Base-by-base conservation (phyloP, 2,329 filamentous ascomycete genomes). In the Xylariaceae sp. region DNA sequence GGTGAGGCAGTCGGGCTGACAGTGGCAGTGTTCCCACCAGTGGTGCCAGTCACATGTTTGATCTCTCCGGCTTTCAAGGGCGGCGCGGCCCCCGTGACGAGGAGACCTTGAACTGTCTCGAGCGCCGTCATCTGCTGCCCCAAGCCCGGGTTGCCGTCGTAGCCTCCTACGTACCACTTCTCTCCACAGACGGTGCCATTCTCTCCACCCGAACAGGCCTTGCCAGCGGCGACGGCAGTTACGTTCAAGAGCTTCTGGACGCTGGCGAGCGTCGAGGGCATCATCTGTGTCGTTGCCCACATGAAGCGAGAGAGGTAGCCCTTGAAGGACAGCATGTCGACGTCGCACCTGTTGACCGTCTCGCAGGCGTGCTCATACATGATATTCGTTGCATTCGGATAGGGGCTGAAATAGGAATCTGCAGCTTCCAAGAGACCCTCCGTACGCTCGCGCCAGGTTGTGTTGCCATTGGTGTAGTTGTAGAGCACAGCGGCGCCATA, bases 301-400 rank as follows among this genome's bases (percentile, higher is more conserved):
- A 81, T 71, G 60, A 77, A 80, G 35, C 77, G 74, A 17, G 76
- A 64, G 19, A 82, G 64, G 52, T 78, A 80, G 27, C 68, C 78
- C 59, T 85, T 86, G 68, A 80, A 82, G 7, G 73, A 75, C 46
- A 68, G 70, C 66, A 79, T 77, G 55, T 83, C 79, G 31, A 59
- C 65, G 51, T 75, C 72, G 57, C 81, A 86, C 1, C 51, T 63
- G 33, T 60, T 58, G 38, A 63, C 57, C 4, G 56, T 59, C 55
- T 85, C 80, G 60, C 80, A 85, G n/a, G 75, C 72, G 28, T 65
- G 64, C 56, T 85, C 80, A 49, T 65, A 76, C 71, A 84, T 76
- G 56, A 82, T 59, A 49, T 75, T 62, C 15, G 73, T 71, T 5
- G 66, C 58, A 44, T 75, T 71, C 12, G 61, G 50, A 29, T 60